Evolutionary conservation across 2,329 filamentous ascomycete genomes (phyloP).

Genomic region (Colletotrichum sp.): DNA sequence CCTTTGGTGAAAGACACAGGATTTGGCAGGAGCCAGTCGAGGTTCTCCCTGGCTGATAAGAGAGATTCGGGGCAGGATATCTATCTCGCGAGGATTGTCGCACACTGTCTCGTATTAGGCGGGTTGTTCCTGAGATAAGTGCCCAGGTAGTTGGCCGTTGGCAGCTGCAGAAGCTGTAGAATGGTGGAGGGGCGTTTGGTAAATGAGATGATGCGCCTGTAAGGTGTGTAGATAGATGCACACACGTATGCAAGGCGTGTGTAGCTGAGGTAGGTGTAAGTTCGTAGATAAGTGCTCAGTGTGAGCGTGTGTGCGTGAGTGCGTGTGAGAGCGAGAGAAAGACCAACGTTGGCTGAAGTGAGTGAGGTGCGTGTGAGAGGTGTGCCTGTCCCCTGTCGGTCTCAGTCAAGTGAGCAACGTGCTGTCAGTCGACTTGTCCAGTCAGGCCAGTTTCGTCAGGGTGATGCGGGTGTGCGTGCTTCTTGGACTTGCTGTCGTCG

Average conservation of each 20-base stretch:
- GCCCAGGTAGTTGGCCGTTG: slow-evolving; percentile 3
- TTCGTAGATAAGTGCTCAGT: slow-evolving; percentile 2
- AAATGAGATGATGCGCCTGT: neutral
- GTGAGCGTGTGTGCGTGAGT: neutral
- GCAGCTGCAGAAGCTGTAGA: slow-evolving; percentile 16
- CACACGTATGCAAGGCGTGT: neutral
- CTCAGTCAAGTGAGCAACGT: slow-evolving; percentile 15
- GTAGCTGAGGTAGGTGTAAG: neutral
- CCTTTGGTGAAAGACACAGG: neutral
- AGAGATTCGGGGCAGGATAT: neutral
- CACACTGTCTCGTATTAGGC: slow-evolving; percentile 2
- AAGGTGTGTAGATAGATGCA: slow-evolving; percentile 5
- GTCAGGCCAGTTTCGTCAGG: slow-evolving; percentile 12
- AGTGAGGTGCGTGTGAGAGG: neutral
- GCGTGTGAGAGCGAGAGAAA: neutral
- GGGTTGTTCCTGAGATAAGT: slow-evolving; percentile 17
- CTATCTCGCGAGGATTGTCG: slow-evolving; percentile 11
- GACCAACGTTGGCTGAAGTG: neutral
- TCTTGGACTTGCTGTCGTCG: slow-evolving; percentile 5
- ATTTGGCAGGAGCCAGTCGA: neutral
- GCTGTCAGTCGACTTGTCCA: slow-evolving; percentile 18
- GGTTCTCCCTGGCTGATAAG: slow-evolving; percentile 5
- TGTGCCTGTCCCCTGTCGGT: neutral
- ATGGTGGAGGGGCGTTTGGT: slow-evolving; percentile 5
- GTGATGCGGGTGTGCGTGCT: slow-evolving; percentile 16